These are phyloP conservation scores for Nicotiana obtusifolia DNA, from an alignment of 257 asterid species.

Conservation along the genomic window DNA sequence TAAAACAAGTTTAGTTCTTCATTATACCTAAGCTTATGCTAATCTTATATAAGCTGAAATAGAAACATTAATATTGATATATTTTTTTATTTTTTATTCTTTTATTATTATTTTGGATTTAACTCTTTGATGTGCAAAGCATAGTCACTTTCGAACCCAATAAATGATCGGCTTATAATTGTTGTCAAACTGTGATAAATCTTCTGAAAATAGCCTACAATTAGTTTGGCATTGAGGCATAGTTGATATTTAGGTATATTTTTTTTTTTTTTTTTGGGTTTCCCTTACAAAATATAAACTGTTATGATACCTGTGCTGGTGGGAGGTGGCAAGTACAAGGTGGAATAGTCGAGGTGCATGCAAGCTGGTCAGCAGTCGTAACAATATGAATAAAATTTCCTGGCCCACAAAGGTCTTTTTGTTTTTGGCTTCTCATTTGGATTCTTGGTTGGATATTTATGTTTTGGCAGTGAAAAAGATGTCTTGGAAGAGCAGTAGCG, in stretches of 20 bases:
- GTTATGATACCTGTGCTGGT: background rate
- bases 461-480: constrained; percentile 20
- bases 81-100: background rate
- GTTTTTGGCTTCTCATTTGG: background rate
- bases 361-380: background rate
- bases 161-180: background rate
- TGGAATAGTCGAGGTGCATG: background rate
- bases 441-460: constrained; percentile 10
- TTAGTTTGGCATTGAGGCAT: background rate
- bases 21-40: background rate
- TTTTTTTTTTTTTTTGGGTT: background rate
- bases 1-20: background rate
- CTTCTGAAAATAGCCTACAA: background rate
- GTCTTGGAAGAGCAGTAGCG: constrained; percentile 32
- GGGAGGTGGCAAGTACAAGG: background rate
- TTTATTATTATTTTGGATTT: background rate
- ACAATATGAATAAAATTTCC: background rate
- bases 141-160: background rate
- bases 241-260: background rate
- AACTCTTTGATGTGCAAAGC: background rate
- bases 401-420: background rate
- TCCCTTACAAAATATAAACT: background rate
- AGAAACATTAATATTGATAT: background rate
- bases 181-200: background rate
- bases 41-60: background rate